phyloP scores from a whole-genome alignment of 495 filamentous ascomycete species.

The Saxispiralis lemnorum region DNA sequence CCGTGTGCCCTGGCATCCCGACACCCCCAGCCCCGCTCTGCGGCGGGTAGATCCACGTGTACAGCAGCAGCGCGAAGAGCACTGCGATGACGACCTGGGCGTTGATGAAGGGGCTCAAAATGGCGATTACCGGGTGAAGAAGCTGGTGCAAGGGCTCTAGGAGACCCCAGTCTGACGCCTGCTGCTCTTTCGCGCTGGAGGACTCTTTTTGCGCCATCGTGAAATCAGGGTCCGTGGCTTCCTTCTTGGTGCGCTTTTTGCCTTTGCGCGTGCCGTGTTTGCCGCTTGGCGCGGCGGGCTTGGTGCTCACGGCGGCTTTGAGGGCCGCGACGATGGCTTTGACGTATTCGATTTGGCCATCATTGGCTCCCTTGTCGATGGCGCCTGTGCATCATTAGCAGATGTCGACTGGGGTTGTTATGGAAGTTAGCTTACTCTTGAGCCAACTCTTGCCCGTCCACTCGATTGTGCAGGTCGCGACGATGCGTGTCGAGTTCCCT shows the following conservation, averaged over 20 bases:
- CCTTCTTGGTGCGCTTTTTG: constrained; percentile 40
- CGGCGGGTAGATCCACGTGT: constrained; percentile 28
- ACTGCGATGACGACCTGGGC: constrained; percentile 40
- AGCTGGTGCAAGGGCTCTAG: constrained; percentile 59
- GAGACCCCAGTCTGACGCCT: constrained; percentile 49
- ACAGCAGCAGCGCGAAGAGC: constrained; percentile 39
- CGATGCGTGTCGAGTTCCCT: constrained; percentile 61
- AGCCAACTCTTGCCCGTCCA: constrained; percentile 98
- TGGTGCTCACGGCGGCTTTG: constrained; percentile 51
- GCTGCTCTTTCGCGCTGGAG: constrained; percentile 6
- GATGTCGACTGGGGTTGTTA: constrained; percentile 14
- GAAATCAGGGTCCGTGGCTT: constrained; percentile 21
- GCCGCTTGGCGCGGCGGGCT: constrained; percentile 32
- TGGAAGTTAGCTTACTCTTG: constrained; percentile 48
- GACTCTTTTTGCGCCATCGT: constrained; percentile 24
- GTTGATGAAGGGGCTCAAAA: constrained; percentile 50
- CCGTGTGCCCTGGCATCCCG: constrained; percentile 8
- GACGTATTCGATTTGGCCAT: constrained; percentile 68
- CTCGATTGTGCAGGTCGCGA: constrained; percentile 76
- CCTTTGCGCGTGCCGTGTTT: constrained; percentile 20
- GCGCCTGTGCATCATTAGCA: constrained; percentile 37
- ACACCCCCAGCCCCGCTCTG: constrained; percentile 5
- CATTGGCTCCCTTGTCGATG: constrained; percentile 88
- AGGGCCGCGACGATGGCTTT: constrained; percentile 57
- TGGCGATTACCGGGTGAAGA: constrained; percentile 51